Percentiles rank a stretch among this genome's conserved stretches.
Conservation (phyloP, 805 yeast genomes). For the Kregervanrija fluxuum region DNA sequence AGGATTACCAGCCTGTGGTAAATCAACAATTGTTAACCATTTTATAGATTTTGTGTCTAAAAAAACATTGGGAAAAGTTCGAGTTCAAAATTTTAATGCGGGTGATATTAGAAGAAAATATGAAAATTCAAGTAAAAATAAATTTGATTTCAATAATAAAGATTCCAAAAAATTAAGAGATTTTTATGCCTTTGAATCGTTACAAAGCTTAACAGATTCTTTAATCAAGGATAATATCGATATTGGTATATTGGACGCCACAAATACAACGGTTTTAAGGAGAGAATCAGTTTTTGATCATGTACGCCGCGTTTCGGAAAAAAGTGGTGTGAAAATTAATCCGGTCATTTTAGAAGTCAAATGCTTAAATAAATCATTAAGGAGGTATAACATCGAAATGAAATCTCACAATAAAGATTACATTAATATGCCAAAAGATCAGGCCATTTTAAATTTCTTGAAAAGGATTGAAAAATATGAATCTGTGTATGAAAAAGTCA, state of each 20-base stretch:
- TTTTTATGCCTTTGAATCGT: slow-evolving; percentile 90
- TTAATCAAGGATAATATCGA: slow-evolving; percentile 73
- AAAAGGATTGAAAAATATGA: slow-evolving; percentile 47
- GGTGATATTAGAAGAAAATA: slow-evolving; percentile 42
- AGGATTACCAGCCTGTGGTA: slow-evolving; percentile 93
- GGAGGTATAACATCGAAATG: slow-evolving; percentile 55
- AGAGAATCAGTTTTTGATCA: slow-evolving; percentile 46
- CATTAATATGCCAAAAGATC: slow-evolving; percentile 39
- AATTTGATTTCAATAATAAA: slow-evolving; percentile 27
- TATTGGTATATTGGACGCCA: slow-evolving; percentile 85
- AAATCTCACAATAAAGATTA: slow-evolving; percentile 62
- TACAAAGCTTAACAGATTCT: slow-evolving; percentile 69
- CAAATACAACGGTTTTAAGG: slow-evolving; percentile 50
- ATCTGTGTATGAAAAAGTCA: slow-evolving; percentile 31
- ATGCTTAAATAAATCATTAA: slow-evolving; percentile 43
- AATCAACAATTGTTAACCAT: slow-evolving; percentile 41
- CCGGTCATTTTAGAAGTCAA: slow-evolving; percentile 54
- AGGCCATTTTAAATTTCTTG: slow-evolving; percentile 53
- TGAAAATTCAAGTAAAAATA: slow-evolving; percentile 16
- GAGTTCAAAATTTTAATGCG: slow-evolving; percentile 38
- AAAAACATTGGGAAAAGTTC: slow-evolving; percentile 9
- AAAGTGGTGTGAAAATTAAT: slow-evolving; percentile 31
- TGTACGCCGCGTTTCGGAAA: slow-evolving; percentile 47
- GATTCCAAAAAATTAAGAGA: slow-evolving; percentile 60
- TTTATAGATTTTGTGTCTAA: slow-evolving; percentile 18